Base-by-base conservation (phyloP, 2,329 filamentous ascomycete genomes). In the Cadophora luteo-olivacea region DNA sequence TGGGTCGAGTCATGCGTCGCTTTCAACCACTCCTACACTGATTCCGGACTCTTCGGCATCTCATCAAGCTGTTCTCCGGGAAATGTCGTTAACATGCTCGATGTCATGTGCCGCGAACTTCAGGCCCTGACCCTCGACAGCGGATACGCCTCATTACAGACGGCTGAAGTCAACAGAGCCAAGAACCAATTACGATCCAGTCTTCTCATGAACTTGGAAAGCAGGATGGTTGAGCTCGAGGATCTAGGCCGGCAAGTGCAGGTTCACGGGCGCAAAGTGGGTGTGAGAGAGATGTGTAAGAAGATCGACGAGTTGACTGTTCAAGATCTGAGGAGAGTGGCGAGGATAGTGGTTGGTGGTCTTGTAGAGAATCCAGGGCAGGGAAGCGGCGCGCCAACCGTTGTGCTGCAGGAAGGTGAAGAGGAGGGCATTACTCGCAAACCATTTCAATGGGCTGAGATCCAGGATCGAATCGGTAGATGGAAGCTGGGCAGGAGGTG, bases 1-100 rank as follows among this genome's bases (percentile, higher is more conserved):
- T 99, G 95, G 95, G 93, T 99, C 32, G 96, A 99, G 82, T 94
- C 90, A 69, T 98, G 96, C 82, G 86, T 97, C 63, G 92, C 95
- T 36, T 98, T 98, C 84, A 98, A 98, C 85, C 94, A 98, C 84
- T 93, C 92, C 58, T 99, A 99, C 85, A 96, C 93, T 0, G 96
- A 99, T 80, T 94, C 91, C 7, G 96, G 96, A 4, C 87, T 99
- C 52, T 99, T 99, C 77, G 96, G 96, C 72, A 97, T 99, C 78
- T 91, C 92, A 0, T 92, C 93, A 0, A 91, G 91, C 33, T 99
- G 96, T 81, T 87, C 90, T 41, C 95, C 96, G 0, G 87, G 87
- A 45, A 89, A 91, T 70, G 92, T 94, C 0, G 85, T 88, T 3
- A 84, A 90, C 73, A 97, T 97, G 93, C 87, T 99, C 24, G 93